A percentile compares a stretch with the other conserved stretches of the same genome.
Evolutionary conservation across 2,329 filamentous ascomycete species (phyloP).

Genomic region (Colletotrichum tropicicola): DNA sequence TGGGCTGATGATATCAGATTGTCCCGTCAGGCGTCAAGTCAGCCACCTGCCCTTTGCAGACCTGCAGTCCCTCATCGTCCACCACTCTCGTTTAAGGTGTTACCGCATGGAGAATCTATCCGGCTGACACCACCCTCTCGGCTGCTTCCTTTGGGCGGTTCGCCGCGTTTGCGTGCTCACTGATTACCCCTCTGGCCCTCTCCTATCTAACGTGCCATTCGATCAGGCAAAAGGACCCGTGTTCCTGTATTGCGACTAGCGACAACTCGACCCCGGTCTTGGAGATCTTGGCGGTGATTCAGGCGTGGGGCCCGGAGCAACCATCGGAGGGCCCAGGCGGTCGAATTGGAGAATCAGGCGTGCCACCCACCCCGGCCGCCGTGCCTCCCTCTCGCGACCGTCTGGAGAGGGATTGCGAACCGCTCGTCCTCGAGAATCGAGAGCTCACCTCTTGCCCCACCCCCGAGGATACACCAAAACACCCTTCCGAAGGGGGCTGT

Average conservation of each 20-base stretch:
- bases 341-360: background rate
- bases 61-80: background rate
- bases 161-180: background rate
- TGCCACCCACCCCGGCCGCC: background rate
- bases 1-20: background rate
- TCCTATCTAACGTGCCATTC: background rate
- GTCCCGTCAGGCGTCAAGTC: background rate
- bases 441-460: background rate
- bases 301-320: background rate
- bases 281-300: background rate
- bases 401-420: background rate
- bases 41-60: slow-evolving; percentile 13
- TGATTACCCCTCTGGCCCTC: background rate
- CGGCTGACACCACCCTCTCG: background rate
- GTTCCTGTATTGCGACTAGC: background rate
- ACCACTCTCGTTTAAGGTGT: background rate
- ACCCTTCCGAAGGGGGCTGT: slow-evolving; percentile 14
- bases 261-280: background rate
- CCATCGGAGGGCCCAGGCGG: background rate
- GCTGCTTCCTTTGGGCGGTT: background rate
- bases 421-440: background rate
- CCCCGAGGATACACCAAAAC: background rate
- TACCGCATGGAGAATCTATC: background rate
- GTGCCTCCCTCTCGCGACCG: background rate
- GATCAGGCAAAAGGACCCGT: background rate